Evolutionary conservation across 164 flowering plant species (phyloP), one percentile per base, ranked within the genome.

Genomic region (Pachysandra terminalis): DNA sequence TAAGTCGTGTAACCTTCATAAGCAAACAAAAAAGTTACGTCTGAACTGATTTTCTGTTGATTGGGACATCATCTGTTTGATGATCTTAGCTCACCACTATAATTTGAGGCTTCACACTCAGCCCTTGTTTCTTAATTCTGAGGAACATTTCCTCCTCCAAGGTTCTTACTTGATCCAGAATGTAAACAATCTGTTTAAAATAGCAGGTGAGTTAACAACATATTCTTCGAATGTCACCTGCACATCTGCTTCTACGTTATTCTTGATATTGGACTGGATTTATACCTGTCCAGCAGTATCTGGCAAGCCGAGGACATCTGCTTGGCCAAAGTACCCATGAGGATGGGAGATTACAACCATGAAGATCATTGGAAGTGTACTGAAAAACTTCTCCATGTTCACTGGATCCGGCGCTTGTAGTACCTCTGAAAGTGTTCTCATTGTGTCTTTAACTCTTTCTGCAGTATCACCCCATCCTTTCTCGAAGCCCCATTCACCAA

Each of bases 211-310:
- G 0, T 28, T 35, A 45, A 15, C 51, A 10, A 45, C 17, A 1
- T 32, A 32, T 3, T 45, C 51, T 1, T 45, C n/a, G 51, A 1
- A 45, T 45, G 51, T 45, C 17, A 45, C 51, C 37, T 32, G 37
- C 37, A 32, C 4, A 45, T 45, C 15, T 45, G 51, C 15, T 45
- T 45, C 2, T 12, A 45, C 17, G 4, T 10, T 45, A 13, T 5
- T 3, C 17, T 45, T 10, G 32, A 24, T 28, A 23, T 19, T 19
- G 19, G 37, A 59, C 1, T 58, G 37, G 26, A 40, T 19, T 28
- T 45, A 17, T 73, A 91, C 98, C 91, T 95, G 99, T n/a, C 99
- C 99, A 22, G 98, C 99, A 22, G 98, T 95, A 71, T 95, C 99
- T 4, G 99, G 99, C 82, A 92, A 83, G 53, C 98, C 99, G 7